Base-by-base conservation (phyloP, 352 stramenopile genomes). In the Phytopythium vexans region DNA sequence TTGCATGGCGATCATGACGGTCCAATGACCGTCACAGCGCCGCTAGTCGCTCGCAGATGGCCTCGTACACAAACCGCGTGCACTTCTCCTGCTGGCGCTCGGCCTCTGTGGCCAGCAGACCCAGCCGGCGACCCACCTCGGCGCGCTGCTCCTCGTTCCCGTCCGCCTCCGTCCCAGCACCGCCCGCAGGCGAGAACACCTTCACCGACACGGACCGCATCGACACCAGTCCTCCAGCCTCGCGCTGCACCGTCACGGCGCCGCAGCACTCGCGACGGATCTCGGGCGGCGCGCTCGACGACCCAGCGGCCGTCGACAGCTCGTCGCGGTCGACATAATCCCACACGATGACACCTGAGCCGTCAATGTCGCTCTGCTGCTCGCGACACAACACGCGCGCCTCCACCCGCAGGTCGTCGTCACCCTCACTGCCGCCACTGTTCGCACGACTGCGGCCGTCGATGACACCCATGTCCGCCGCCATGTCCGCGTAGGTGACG, bases 251-350 rank as follows among this genome's bases (percentile, higher is more conserved):
- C 5, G 85, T 41, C 40, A 79, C 66, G 0, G 61, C 63, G 34
- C 78, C 76, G 33, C 75, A 86, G 39, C 74, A 70, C 39, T 86
- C 82, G 8, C 78, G 69, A 0, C 65, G 68, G 41, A 87, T 78
- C 43, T 45, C 54, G 9, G 35, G 39, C 59, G 63, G 4, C 51
- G 38, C 6, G 52, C 59, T 5, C 55, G 51, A 6, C 35, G 36
- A 3, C 60, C 57, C 33, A 41, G 33, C 1, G 58, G 51, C 27
- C 74, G 46, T 33, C 66, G 75, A 34, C 42, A 79, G 44, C 11
- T 78, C 68, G 58, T 89, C 78, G n/a, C 75, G 68, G 62, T 87
- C 78, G 35, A 77, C 74, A 32, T 87, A 89, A 52, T 89, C 78
- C 78, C 76, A 87, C 21, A 78, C 46, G 39, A 89, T 76, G 42